Base-by-base conservation (phyloP, 805 yeast species). In the Blastobotrys terrestris region DNA sequence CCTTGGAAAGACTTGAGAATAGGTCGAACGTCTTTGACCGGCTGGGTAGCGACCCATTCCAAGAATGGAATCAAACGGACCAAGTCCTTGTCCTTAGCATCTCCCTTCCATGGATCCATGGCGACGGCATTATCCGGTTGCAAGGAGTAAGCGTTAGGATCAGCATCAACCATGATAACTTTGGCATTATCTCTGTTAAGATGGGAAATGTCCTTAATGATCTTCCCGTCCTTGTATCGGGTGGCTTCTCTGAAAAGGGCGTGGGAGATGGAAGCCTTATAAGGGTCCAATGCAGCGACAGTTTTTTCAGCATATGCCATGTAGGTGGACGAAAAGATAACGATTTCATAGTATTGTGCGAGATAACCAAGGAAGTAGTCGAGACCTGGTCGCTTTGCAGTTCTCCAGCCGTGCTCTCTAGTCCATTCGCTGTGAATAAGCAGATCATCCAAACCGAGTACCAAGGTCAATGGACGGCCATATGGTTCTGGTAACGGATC, bases 361-460 rank as follows among this genome's bases (percentile, higher is more conserved):
- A 94, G 75, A 71, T 94, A 94, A 26, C 95, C 96, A 67, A 94
- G 74, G 73, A 94, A 94, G 75, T 94, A 94, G 70, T 95, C 99
- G 56, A 89, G 83, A 57, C 99, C 99, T 35, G 99, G 98, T 75
- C 99, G 88, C 77, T 94, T 94, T 31, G 96, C 98, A 14, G 97
- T 92, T 73, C 94, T 84, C 99, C 99, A 94, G 51, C 99, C 99
- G 66, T 81, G 77, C 69, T 87, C 82, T 60, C 88, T 81, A 53
- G 87, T 80, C 99, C 99, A 94, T 57, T 85, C 87, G 41, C 95
- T 83, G 68, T 94, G 97, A 53, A 92, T 81, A 65, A 94, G 77
- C 55, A 94, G 73, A 64, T 94, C 99, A 63, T 94, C 99, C 63
- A 94, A 77, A 31, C 87, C 84, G 61, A 94, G 69, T 5, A 94